These are phyloP conservation scores for Hypoxylon rubiginosum DNA, from an alignment of 2,329 filamentous ascomycete genomes.

Conservation along the genomic window DNA sequence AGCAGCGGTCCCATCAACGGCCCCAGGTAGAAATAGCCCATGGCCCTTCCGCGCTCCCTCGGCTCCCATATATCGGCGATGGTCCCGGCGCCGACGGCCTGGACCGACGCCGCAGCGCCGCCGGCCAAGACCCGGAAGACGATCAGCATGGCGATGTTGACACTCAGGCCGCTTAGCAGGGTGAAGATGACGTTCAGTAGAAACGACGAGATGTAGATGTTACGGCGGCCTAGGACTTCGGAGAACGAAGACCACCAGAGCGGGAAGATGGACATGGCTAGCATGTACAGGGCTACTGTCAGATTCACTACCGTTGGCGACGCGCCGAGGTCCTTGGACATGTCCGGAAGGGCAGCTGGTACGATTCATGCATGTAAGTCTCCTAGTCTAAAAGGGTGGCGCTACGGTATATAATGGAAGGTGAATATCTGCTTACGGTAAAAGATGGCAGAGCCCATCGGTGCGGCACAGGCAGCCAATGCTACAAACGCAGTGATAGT, in stretches of 20 bases:
- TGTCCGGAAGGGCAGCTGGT: conserved; percentile 75
- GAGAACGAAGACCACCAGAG: conserved; percentile 90
- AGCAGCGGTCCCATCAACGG: conserved; percentile 81
- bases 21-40: conserved; percentile 86
- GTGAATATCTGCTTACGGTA: conserved; percentile 70
- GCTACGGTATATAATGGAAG: conserved; percentile 20
- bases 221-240: conserved; percentile 78
- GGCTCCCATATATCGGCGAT: conserved; percentile 86
- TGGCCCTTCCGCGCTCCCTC: conserved; percentile 79
- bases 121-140: conserved; percentile 80
- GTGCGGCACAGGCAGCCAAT: conserved; percentile 80
- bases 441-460: conserved; percentile 87
- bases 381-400: too few species aligned
- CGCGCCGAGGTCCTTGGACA: conserved; percentile 72
- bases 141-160: conserved; percentile 81
- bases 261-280: conserved; percentile 85
- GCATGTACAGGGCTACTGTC: conserved; percentile 84
- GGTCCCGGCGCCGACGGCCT: conserved; percentile 86
- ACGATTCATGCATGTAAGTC: conserved; percentile 27
- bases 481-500: conserved; percentile 83
- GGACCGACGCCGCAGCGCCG: conserved; percentile 83
- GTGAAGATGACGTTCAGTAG: conserved; percentile 78
- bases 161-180: conserved; percentile 75
- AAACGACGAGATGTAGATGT: conserved; percentile 84
- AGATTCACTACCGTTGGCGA: conserved; percentile 78